A percentile compares a stretch with the other conserved stretches of the same genome.
Evolutionary conservation across 2,329 filamentous ascomycete species (phyloP).

Genomic region (Lachnellula arida): DNA sequence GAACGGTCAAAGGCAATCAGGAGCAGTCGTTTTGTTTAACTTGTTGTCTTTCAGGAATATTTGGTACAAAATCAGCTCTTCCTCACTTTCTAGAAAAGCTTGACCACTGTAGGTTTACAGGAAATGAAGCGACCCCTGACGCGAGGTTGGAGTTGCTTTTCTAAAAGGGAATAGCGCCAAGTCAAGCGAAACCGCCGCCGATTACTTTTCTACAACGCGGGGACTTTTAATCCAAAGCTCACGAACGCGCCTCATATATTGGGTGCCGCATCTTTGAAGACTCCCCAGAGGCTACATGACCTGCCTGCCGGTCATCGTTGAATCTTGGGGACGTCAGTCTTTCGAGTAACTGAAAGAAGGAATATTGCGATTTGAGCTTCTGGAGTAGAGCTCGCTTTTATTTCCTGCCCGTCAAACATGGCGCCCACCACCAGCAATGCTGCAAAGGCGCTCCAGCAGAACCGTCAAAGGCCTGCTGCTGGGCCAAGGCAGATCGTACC

Average conservation of each 20-base stretch:
- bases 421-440: slow-evolving; percentile 24
- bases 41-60: too few relatives aligned
- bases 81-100: background rate
- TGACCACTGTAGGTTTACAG: background rate
- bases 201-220: background rate
- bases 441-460: slow-evolving; percentile 29
- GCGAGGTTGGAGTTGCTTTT: background rate
- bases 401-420: slow-evolving; percentile 18
- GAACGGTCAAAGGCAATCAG: too few relatives aligned
- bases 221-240: background rate
- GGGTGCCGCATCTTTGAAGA: slow-evolving; percentile 16
- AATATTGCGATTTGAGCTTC: background rate
- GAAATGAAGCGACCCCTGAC: background rate
- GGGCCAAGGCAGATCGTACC: slow-evolving; percentile 26
- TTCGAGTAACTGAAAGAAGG: slow-evolving; percentile 5
- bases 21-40: too few relatives aligned
- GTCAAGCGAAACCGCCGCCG: background rate
- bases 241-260: background rate
- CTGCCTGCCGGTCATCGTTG: slow-evolving; percentile 30
- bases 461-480: slow-evolving; percentile 24
- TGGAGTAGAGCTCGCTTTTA: background rate
- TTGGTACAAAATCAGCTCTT: background rate
- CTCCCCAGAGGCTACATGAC: slow-evolving; percentile 34
- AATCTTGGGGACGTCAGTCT: slow-evolving; percentile 35
- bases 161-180: background rate